A percentile compares a stretch with the other conserved stretches of the same genome.
phyloP scores from a whole-genome alignment of 1,284 basidiomycete genomes.

The Ceratobasidium sp. region DNA sequence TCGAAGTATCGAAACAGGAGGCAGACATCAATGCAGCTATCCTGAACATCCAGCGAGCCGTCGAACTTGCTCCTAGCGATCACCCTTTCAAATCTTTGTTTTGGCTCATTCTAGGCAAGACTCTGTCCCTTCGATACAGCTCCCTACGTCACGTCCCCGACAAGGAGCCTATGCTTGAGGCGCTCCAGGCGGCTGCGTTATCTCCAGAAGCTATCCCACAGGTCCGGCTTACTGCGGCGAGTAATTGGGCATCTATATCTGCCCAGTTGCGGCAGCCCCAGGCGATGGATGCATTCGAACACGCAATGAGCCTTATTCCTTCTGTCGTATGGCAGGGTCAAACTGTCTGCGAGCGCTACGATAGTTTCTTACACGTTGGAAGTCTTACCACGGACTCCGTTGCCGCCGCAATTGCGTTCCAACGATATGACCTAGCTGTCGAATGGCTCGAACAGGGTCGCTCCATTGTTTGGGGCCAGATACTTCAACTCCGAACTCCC shows the following conservation, averaged over 20 bases:
- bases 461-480: slow-evolving; percentile 55
- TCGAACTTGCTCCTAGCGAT: too few relatives aligned
- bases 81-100: too few relatives aligned
- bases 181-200: slow-evolving; percentile 5
- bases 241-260: slow-evolving; percentile 17
- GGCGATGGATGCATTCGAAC: too few relatives aligned
- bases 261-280: too few relatives aligned
- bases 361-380: not conserved
- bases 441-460: slow-evolving; percentile 55
- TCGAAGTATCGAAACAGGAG: too few relatives aligned
- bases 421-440: slow-evolving; percentile 46
- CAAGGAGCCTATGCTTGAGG: not conserved
- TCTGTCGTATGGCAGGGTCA: slow-evolving; percentile 4
- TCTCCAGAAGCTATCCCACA: not conserved
- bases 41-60: too few relatives aligned
- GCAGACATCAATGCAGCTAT: too few relatives aligned
- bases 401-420: not conserved
- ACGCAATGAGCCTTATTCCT: too few relatives aligned
- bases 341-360: slow-evolving; percentile 1
- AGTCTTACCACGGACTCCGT: not conserved
- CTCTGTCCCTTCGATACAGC: too few relatives aligned
- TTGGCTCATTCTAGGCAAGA: too few relatives aligned
- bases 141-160: too few relatives aligned
- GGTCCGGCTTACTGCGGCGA: not conserved
- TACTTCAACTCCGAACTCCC: slow-evolving; percentile 54